Percentiles rank a stretch among this genome's conserved stretches.
These are phyloP conservation scores for Leishmania major DNA, from an alignment of 208 protist species.

Conservation along the genomic window DNA sequence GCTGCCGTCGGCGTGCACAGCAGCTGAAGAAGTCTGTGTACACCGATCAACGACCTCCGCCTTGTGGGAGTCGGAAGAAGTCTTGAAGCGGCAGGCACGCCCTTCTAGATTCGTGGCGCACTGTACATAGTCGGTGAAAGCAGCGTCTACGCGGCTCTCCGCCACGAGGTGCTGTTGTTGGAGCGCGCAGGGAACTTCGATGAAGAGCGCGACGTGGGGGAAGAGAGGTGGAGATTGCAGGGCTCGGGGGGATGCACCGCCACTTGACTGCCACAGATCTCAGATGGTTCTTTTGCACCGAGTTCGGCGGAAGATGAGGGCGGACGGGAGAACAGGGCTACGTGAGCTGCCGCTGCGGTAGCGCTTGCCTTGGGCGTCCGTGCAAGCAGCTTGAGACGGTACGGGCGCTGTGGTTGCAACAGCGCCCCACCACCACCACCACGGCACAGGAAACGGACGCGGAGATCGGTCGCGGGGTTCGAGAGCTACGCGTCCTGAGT, in stretches of 20 bases:
- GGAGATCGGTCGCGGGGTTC: neutral
- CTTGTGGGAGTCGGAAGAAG: neutral
- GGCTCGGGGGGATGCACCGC: neutral
- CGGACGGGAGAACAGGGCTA: conserved; percentile 3
- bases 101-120: conserved; percentile 2
- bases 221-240: neutral
- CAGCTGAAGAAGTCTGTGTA: neutral
- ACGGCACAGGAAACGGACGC: conserved; percentile 25
- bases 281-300: neutral
- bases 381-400: conserved; percentile 29
- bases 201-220: neutral
- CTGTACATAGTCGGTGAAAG: conserved; percentile 2
- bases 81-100: conserved; percentile 5
- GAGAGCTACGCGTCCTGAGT: conserved; percentile 31
- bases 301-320: neutral
- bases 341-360: conserved; percentile 8
- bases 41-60: neutral
- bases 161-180: conserved; percentile 13
- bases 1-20: neutral
- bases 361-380: conserved; percentile 1
- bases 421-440: conserved; percentile 16
- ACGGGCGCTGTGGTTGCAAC: conserved; percentile 7
- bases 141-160: conserved; percentile 10
- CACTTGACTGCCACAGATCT: neutral
- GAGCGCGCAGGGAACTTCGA: neutral